These are phyloP conservation scores for Diutina catenulata DNA, from an alignment of 1,139 yeast genomes.

Conservation along the genomic window DNA sequence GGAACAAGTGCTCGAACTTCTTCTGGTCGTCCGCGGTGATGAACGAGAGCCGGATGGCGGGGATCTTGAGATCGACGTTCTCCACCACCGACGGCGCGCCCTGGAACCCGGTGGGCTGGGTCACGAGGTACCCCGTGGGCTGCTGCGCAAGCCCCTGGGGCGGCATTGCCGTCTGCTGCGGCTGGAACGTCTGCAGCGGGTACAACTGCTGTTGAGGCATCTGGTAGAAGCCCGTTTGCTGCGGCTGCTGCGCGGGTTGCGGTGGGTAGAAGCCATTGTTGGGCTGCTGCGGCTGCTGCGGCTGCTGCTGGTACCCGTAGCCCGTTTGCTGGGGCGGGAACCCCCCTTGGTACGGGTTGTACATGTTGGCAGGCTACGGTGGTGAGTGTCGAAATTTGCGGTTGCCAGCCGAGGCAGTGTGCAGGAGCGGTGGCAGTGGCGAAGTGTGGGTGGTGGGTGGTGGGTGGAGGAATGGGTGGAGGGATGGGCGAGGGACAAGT, in stretches of 20 bases:
- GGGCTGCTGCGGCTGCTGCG: slow-evolving; percentile 5
- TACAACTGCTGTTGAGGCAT: slow-evolving; percentile 6
- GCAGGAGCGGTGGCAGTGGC: no score
- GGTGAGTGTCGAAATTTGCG: no score
- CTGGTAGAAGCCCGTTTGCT: slow-evolving; percentile 17
- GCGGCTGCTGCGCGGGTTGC: slow-evolving; percentile 15
- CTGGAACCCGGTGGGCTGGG: slow-evolving; percentile 3
- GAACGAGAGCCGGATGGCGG: slow-evolving; percentile 66
- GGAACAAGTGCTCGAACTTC: slow-evolving; percentile 72
- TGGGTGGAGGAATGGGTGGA: no score
- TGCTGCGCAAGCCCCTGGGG: neutral
- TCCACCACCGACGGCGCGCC: slow-evolving; percentile 3
- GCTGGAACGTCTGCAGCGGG: slow-evolving; percentile 13
- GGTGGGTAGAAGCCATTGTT: slow-evolving; percentile 12
- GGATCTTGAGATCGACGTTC: slow-evolving; percentile 22
- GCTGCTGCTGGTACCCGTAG: slow-evolving; percentile 18
- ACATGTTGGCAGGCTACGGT: slow-evolving; percentile 16
- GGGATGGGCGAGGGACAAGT: no score
- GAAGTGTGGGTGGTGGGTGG: no score
- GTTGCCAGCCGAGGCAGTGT: no score
- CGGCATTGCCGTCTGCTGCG: slow-evolving; percentile 18
- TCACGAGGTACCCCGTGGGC: slow-evolving; percentile 3
- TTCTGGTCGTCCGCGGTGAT: slow-evolving; percentile 76
- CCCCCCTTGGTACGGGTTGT: slow-evolving; percentile 31
- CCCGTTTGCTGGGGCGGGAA: slow-evolving; percentile 10